Evolutionary conservation across 2,329 filamentous ascomycete genomes (phyloP).

Genomic region (Ophiocordyceps robertsii): DNA sequence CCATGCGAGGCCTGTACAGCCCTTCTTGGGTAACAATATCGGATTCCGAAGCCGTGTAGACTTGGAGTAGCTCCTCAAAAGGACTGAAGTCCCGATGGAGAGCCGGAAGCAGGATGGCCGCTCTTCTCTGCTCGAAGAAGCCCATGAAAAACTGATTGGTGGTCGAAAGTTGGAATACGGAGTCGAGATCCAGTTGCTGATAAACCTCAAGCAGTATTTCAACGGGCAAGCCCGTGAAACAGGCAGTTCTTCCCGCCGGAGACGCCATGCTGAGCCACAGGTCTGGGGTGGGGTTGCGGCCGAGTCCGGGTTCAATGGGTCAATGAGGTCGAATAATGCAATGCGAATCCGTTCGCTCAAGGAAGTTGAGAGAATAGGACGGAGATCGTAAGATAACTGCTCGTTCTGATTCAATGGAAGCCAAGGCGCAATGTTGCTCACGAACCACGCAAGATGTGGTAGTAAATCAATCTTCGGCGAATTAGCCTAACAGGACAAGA

Average conservation of each 20-base stretch:
- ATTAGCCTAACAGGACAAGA: background rate
- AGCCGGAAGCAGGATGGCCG: conserved; percentile 27
- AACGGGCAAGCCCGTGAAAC: conserved; percentile 22
- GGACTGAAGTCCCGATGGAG: conserved; percentile 28
- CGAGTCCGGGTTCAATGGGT: no score
- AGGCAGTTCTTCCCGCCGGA: conserved; percentile 3
- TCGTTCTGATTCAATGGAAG: background rate
- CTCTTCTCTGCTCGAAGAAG: conserved; percentile 27
- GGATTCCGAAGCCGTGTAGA: conserved; percentile 27
- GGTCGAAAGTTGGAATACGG: conserved; percentile 24
- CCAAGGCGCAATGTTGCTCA: background rate
- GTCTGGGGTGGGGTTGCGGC: background rate
- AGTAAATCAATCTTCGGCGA: background rate
- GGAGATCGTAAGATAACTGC: background rate
- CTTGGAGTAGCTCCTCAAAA: conserved; percentile 30
- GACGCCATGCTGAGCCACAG: conserved; percentile 7
- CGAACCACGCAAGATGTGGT: background rate
- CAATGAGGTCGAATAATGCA: no score
- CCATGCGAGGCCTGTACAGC: conserved; percentile 22
- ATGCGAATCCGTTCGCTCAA: no score
- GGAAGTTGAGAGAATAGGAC: no score
- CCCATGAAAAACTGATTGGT: conserved; percentile 22
- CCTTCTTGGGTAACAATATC: conserved; percentile 19
- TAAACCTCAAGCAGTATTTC: conserved; percentile 37
- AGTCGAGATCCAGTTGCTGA: conserved; percentile 26